Evolutionary conservation across 768 basidiomycete species (phyloP), one percentile per base, ranked within the genome.

Genomic region (Mycena polygramma): DNA sequence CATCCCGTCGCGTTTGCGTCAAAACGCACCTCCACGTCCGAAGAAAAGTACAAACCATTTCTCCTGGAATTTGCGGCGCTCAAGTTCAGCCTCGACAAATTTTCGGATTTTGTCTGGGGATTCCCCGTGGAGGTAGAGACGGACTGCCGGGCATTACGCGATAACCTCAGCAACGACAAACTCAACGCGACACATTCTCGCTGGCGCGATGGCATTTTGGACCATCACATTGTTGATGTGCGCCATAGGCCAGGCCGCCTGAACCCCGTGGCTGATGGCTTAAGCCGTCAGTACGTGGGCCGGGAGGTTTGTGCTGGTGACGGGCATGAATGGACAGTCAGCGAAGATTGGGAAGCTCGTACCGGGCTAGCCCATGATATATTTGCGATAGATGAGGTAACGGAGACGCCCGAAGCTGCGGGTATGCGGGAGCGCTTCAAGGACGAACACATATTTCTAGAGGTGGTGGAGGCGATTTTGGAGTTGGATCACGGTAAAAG

Each of bases 1-100:
- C 77, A 77, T 55, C 80, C 80, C 2, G 63, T 81, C 13, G 79
- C 69, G 9, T 81, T 76, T 55, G 73, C 75, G 0, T 81, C 78
- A 22, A 62, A 62, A 26, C 61, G 61, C 7, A 62, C 61, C 0
- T 76, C 80, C 0, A 22, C 46, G 0, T 41, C 71, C 0, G 77
- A 52, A 30, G 51, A 52, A 15, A 17, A 63, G 7, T 82, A 81
- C 68, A 74, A 75, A 59, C 80, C 78, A 0, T 82, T 76, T 63
- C 63, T 80, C 4, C 74, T 79, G 15, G 79, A 82, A 58, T 80
- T 82, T 55, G 80, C 80, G 0, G 53, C 63, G 11, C 63, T 64
- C 8, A 64, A 55, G 35, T 64, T 64, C 52, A 13, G 78, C 77
- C 4, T 74, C 74, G 54, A 64, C 20, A 64, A 76, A 77, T 53